Evolutionary conservation across 768 basidiomycete genomes (phyloP), one percentile per base, ranked within the genome.

Genomic region (Tulasnella sp.): DNA sequence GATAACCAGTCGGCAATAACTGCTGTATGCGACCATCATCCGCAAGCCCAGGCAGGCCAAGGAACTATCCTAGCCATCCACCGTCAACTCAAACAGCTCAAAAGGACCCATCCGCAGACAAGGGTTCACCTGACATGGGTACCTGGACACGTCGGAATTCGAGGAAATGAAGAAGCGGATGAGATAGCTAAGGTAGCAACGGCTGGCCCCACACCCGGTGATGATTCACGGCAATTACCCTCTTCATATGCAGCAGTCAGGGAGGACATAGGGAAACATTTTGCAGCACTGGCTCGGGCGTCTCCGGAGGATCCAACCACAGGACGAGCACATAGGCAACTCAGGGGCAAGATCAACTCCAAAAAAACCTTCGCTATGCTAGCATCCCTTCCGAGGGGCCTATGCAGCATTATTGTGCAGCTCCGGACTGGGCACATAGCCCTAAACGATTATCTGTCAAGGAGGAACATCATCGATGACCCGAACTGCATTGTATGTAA

Each of bases 401-500:
- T 10, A 3, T 53, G 48, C 47, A 45, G 43, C 55, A 53, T 58
- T 3, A 29, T 58, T 3, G 37, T 37, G 4, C 57, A 58, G 25
- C 56, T 58, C 1, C 25, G 56, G 2, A 37, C 53, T 9, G 56
- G 53, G 5, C 57, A 58, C 46, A 37, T 54, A 1, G 45, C 45
- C 5, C 53, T 58, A 3, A 46, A 46, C 22, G 13, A 35, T 19
- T 58, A 49, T 34, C 56, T 58, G 7, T 13, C 22, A 24, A 25
- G 56, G 9, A 37, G 53, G n/a, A 19, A 31, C 5, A 48, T 28
- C 15, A 44, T 34, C 9, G 25, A 48, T 2, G 47, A 56, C 1
- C 52, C 43, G 2, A 10, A 24, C 5, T 58, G 57, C 45, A 13
- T 34, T 4, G 3, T 9, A 24, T 58, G 57, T 43, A 13, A 34